Conservation (phyloP, 2,329 filamentous ascomycete genomes). For the Exophiala sp. region DNA sequence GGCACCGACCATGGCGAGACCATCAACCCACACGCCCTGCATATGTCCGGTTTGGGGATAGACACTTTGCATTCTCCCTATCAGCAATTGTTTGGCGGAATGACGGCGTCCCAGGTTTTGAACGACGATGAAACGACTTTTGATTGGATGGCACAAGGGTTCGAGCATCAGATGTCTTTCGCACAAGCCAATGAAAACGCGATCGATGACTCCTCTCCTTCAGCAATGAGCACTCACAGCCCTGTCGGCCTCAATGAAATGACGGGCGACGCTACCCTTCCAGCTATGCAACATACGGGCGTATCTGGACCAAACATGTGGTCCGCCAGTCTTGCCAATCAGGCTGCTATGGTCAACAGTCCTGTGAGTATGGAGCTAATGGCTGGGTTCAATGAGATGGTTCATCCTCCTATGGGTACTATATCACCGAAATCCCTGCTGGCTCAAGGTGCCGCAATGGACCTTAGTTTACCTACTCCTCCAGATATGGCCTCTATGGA, state of each 20-base stretch:
- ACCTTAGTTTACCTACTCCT: slow-evolving; percentile 75
- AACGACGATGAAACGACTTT: slow-evolving; percentile 69
- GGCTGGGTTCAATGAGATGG: slow-evolving; percentile 70
- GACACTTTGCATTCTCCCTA: slow-evolving; percentile 43
- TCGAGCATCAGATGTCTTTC: slow-evolving; percentile 74
- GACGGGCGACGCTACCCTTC: slow-evolving; percentile 69
- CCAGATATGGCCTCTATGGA: slow-evolving; percentile 72
- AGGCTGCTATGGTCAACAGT: slow-evolving; percentile 62
- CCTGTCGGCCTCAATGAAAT: slow-evolving; percentile 88
- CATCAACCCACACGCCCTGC: slow-evolving; percentile 66
- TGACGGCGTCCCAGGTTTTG: slow-evolving; percentile 54
- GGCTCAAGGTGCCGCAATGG: slow-evolving; percentile 58
- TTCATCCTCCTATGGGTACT: slow-evolving; percentile 63
- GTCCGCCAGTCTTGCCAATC: slow-evolving; percentile 66
- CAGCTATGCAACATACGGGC: slow-evolving; percentile 23
- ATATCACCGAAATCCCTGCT: slow-evolving; percentile 73
- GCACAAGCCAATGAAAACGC: slow-evolving; percentile 70
- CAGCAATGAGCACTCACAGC: slow-evolving; percentile 90
- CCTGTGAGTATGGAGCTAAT: slow-evolving; percentile 73
- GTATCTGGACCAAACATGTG: slow-evolving; percentile 61
- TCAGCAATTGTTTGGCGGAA: slow-evolving; percentile 52
- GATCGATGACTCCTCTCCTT: slow-evolving; percentile 90
- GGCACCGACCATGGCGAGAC: slow-evolving; percentile 49
- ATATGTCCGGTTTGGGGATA: slow-evolving; percentile 68
- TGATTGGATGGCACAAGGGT: slow-evolving; percentile 73